Conservation (phyloP, 192 early-diverging fungal genomes). For the Coemansia sp. region DNA sequence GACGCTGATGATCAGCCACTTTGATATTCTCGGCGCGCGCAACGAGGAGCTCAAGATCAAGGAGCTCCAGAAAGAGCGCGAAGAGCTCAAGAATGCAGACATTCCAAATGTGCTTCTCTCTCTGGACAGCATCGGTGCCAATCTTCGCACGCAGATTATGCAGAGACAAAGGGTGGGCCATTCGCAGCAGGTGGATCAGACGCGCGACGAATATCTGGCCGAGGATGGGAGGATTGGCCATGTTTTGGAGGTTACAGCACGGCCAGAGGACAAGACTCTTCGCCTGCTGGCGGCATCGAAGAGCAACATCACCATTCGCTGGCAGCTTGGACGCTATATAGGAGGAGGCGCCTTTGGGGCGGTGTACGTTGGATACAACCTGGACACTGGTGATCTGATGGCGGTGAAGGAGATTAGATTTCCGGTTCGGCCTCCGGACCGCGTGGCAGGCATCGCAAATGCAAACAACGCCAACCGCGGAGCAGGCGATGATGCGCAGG, state of each 20-base stretch:
- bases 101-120: constrained; percentile 35
- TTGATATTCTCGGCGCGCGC: constrained; percentile 74
- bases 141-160: constrained; percentile 38
- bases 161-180: constrained; percentile 40
- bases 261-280: constrained; percentile 77
- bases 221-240: constrained; percentile 60
- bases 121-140: constrained; percentile 43
- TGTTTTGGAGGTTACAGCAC: constrained; percentile 68
- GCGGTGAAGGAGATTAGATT: constrained; percentile 92
- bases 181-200: constrained; percentile 29
- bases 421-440: constrained; percentile 56
- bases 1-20: constrained; percentile 76
- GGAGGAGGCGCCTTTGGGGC: constrained; percentile 87
- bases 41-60: constrained; percentile 29
- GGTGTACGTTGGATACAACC: constrained; percentile 81
- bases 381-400: constrained; percentile 81
- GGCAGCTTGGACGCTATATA: constrained; percentile 82
- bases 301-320: constrained; percentile 76
- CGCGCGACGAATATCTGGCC: constrained; percentile 31
- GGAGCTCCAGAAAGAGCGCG: constrained; percentile 30
- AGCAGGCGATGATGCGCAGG: constrained; percentile 3
- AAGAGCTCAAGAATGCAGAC: constrained; percentile 13
- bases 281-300: constrained; percentile 73
- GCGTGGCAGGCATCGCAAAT: constrained; percentile 6
- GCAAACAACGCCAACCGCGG: constrained; percentile 12